phyloP scores from a whole-genome alignment of 1,139 yeast species.

The Lodderomyces theae region DNA sequence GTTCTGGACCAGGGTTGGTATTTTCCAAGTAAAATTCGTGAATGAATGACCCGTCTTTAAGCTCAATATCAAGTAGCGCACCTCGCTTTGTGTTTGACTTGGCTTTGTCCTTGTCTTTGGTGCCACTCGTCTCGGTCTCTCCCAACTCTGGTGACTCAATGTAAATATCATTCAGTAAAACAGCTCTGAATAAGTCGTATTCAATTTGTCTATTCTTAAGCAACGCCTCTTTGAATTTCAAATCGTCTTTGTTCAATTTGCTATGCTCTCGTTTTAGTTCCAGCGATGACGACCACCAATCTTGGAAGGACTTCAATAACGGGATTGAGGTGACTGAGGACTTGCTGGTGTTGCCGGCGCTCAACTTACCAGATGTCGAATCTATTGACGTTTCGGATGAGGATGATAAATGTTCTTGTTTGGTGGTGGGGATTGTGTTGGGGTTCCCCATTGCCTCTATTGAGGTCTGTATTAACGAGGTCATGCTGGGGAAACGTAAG shows the following conservation, averaged over 20 bases:
- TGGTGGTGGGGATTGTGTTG: constrained; percentile 1
- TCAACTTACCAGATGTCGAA: neutral
- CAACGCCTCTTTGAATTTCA: constrained; percentile 26
- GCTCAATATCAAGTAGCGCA: constrained; percentile 29
- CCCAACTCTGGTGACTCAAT: constrained; percentile 19
- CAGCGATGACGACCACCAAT: constrained; percentile 35
- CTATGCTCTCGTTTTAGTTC: constrained; percentile 5
- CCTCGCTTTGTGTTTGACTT: constrained; percentile 16
- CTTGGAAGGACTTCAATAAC: constrained; percentile 27
- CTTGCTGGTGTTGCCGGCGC: too few relatives aligned
- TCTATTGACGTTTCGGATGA: constrained; percentile 5
- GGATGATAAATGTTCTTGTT: constrained; percentile 1
- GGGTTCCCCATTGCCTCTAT: constrained; percentile 19
- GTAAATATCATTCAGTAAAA: constrained; percentile 31
- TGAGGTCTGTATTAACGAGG: constrained; percentile 17
- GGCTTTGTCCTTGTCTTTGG: constrained; percentile 6
- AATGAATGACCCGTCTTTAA: constrained; percentile 30
- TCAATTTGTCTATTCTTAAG: constrained; percentile 29
- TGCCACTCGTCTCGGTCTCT: too few relatives aligned
- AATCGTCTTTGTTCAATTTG: neutral
- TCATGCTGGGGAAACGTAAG: constrained; percentile 8
- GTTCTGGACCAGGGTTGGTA: constrained; percentile 14
- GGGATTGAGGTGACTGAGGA: constrained; percentile 23
- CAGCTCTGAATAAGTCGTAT: constrained; percentile 34
- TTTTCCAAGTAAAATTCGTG: constrained; percentile 40